phyloP scores from a whole-genome alignment of 441 rosid genomes.

The Euphorbia schlechtendalii region DNA sequence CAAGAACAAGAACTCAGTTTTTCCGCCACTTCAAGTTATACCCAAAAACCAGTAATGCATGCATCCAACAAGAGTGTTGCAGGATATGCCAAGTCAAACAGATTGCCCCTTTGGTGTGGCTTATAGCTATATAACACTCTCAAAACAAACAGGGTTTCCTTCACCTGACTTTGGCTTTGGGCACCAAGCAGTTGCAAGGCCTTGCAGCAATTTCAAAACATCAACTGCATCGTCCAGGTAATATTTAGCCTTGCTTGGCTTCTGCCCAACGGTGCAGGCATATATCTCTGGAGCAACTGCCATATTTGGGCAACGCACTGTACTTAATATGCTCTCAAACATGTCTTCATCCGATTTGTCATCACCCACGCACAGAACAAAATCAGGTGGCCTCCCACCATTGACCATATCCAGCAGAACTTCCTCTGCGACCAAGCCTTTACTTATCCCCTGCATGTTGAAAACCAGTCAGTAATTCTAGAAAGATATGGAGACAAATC shows the following conservation, averaged over 20 bases:
- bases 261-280: conserved; percentile 47
- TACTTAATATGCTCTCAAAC: conserved; percentile 43
- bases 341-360: conserved; percentile 59
- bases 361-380: conserved; percentile 51
- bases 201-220: conserved; percentile 42
- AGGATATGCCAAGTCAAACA: conserved; percentile 3
- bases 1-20: not conserved
- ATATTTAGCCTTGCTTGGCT: conserved; percentile 60
- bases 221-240: conserved; percentile 40
- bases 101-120: not conserved
- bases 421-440: conserved; percentile 42
- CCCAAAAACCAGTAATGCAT: not conserved
- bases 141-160: conserved; percentile 32
- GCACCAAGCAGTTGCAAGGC: conserved; percentile 33
- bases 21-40: not conserved
- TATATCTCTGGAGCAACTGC: conserved; percentile 36
- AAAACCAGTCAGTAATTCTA: not conserved
- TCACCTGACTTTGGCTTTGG: conserved; percentile 25
- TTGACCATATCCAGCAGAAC: conserved; percentile 30
- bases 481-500: not conserved
- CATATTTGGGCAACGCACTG: conserved; percentile 25
- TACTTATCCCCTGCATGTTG: conserved; percentile 42
- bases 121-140: conserved; percentile 18
- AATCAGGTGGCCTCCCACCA: conserved; percentile 34
- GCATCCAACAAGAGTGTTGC: not conserved